Conservation (phyloP, 78 protist species). For the Salpingoeca rosetta region DNA sequence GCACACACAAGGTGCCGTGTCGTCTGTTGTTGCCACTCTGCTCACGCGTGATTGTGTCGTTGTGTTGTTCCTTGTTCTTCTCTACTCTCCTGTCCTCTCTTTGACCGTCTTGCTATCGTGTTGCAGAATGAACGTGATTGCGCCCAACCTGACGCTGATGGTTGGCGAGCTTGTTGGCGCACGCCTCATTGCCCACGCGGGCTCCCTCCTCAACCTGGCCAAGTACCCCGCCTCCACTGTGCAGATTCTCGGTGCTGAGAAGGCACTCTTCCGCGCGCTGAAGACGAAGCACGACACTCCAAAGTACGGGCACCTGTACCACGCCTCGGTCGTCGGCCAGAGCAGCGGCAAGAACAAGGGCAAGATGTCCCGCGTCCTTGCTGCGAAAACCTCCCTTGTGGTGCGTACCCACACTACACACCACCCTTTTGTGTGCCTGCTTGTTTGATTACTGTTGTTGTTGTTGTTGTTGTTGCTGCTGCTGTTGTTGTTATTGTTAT, state of each 20-base stretch:
- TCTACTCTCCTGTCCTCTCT: too few relatives aligned
- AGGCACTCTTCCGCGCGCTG: conserved; percentile 89
- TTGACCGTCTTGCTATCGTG: background rate
- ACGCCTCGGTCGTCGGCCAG: conserved; percentile 91
- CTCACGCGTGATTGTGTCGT: too few relatives aligned
- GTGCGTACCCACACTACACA: too few relatives aligned
- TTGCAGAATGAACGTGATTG: conserved; percentile 88
- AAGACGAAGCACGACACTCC: conserved; percentile 88
- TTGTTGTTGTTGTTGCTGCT: too few relatives aligned
- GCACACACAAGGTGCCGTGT: too few relatives aligned
- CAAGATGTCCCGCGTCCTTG: conserved; percentile 89
- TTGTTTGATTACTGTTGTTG: too few relatives aligned
- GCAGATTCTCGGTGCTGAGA: conserved; percentile 93
- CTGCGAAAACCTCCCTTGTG: conserved; percentile 87
- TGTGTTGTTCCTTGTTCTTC: too few relatives aligned
- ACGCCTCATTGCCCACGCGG: conserved; percentile 88
- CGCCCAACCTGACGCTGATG: conserved; percentile 88
- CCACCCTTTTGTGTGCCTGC: too few relatives aligned
- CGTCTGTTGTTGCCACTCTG: too few relatives aligned
- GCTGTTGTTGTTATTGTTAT: too few relatives aligned
- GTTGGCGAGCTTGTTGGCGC: conserved; percentile 96
- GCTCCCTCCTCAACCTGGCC: conserved; percentile 85
- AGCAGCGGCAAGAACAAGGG: conserved; percentile 94
- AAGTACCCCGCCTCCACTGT: conserved; percentile 94
- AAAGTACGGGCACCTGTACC: conserved; percentile 95